Evolutionary conservation across 371 early-diverging fungal species (phyloP), one percentile per base, ranked within the genome.

Genomic region (Mortierella polycephala): DNA sequence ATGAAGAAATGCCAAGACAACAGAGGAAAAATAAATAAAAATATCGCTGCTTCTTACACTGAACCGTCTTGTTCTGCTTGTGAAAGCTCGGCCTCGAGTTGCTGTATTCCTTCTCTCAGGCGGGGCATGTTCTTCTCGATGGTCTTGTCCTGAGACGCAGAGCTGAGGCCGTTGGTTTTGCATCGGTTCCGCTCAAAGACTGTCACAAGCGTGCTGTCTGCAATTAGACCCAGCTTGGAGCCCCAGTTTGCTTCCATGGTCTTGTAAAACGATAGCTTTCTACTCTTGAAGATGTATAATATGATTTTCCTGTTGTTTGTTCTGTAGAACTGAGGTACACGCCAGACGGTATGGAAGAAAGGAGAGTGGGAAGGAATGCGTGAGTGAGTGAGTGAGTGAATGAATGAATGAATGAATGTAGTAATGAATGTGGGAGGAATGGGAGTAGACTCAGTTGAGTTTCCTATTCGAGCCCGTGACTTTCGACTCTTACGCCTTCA

Each of bases 131-230:
- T 89, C 62, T 87, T 86, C 51, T 86, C 71, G 55, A 93, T 88
- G 16, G 76, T 84, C 20, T 71, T 68, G 64, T 91, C 89, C 51
- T 89, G 88, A 37, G 88, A 85, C 11, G 84, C 85, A n/a, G 86
- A 85, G 55, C 86, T 84, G 13, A 91, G 82, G 64, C 89, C 85
- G 47, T 88, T 77, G 41, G 85, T 82, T 54, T 79, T 84, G 60
- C 89, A 84, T 59, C 88, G 79, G 76, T 90, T 90, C 20, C 87
- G 75, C 75, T 93, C 93, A 64, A 85, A 85, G 18, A 91, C 83
- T 30, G 83, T 83, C 8, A 88, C 77, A 13, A 90, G 67, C 14
- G 89, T 87, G 69, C 90, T 90, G 62, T 91, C 91, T 10, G 88
- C 88, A 54, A 90, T 75, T 54, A 87, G 67, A 56, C 84, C 85